phyloP scores from a whole-genome alignment of 257 asterid genomes.

The Anisodus tanguticus region DNA sequence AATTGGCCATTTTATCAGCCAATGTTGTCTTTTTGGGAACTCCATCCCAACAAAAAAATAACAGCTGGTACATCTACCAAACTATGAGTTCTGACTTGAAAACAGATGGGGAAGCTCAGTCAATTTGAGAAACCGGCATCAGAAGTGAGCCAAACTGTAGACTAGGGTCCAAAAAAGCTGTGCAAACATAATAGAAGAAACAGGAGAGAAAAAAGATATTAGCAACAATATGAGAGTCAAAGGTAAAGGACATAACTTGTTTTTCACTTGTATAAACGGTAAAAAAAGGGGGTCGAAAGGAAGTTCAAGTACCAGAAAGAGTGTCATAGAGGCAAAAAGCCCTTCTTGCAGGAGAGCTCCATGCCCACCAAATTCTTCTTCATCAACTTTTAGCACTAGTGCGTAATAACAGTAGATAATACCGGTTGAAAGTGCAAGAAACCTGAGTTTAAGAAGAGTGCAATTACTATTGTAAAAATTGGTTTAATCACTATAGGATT shows the following conservation, averaged over 20 bases:
- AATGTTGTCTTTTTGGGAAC: not conserved
- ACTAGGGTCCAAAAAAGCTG: constrained; percentile 94
- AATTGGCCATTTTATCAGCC: constrained; percentile 26
- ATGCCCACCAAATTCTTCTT: constrained; percentile 97
- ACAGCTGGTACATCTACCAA: constrained; percentile 26
- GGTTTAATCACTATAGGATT: not conserved
- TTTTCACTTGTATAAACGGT: not conserved
- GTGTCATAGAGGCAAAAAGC: constrained; percentile 82
- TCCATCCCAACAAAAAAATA: constrained; percentile 25
- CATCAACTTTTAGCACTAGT: constrained; percentile 73
- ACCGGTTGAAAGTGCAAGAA: constrained; percentile 71
- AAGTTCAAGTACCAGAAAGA: constrained; percentile 69
- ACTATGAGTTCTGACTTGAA: constrained; percentile 20
- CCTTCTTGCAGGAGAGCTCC: constrained; percentile 96
- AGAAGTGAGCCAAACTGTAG: constrained; percentile 96
- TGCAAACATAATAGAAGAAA: constrained; percentile 10
- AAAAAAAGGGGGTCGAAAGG: constrained; percentile 2
- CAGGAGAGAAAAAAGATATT: not conserved
- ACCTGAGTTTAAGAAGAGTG: constrained; percentile 42
- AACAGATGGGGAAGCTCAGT: constrained; percentile 21
- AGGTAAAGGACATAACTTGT: not conserved
- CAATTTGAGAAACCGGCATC: constrained; percentile 39
- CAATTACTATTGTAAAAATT: not conserved
- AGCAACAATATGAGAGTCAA: not conserved
- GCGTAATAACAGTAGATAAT: constrained; percentile 84